Conservation (phyloP, 495 filamentous ascomycete genomes). For the Aspergillus ostianus region DNA sequence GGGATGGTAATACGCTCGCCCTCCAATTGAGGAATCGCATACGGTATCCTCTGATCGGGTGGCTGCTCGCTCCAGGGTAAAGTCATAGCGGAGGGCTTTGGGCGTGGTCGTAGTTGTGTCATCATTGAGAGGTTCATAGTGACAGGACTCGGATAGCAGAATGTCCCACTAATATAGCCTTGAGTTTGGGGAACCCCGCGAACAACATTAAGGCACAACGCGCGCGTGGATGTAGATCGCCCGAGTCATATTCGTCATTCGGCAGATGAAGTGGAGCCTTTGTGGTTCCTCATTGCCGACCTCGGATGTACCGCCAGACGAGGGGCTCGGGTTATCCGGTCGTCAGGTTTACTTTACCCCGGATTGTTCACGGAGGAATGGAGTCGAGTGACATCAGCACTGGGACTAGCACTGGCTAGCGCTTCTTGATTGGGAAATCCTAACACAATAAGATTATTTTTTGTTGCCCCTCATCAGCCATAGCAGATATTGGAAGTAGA, state of each 20-base stretch:
- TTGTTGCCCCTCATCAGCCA: too few species aligned
- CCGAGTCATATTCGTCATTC: not conserved
- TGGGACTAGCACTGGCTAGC: not conserved
- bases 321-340: conserved; percentile 14
- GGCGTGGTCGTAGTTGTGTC: not conserved
- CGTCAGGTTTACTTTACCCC: not conserved
- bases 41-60: conserved; percentile 30
- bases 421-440: not conserved
- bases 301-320: conserved; percentile 14
- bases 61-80: conserved; percentile 26
- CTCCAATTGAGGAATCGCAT: conserved; percentile 41
- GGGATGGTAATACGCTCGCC: conserved; percentile 48
- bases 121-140: not conserved
- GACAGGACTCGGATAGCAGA: not conserved
- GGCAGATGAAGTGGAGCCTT: not conserved
- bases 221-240: not conserved
- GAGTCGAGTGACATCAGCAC: not conserved
- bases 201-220: too few species aligned
- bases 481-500: too few species aligned
- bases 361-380: not conserved
- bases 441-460: too few species aligned
- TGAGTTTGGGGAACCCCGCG: too few species aligned
- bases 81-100: conserved; percentile 21
- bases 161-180: too few species aligned
- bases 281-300: conserved; percentile 3